Evolutionary conservation across 2,329 filamentous ascomycete genomes (phyloP).

Genomic region (Didymella glomerata): DNA sequence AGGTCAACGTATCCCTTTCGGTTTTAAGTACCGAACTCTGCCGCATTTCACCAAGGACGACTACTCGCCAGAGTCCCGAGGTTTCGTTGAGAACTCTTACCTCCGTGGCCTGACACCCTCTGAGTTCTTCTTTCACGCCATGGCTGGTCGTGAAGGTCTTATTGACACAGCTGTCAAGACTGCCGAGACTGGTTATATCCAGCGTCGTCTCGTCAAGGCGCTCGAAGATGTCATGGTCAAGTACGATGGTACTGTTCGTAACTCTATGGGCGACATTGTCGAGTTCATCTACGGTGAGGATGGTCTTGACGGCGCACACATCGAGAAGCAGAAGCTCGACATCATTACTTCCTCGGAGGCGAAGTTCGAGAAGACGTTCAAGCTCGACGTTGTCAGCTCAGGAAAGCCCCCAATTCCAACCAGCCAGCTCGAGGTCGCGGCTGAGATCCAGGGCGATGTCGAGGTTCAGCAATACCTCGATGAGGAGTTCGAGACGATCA

Average conservation of each 20-base stretch:
- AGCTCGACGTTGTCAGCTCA: conserved; percentile 86
- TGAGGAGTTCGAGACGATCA: conserved; percentile 82
- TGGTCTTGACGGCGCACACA: conserved; percentile 89
- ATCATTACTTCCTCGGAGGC: conserved; percentile 81
- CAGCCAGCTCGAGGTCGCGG: conserved; percentile 83
- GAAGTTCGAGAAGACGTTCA: conserved; percentile 82
- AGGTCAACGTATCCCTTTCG: conserved; percentile 98
- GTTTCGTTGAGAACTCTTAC: conserved; percentile 99
- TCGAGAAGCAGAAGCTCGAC: conserved; percentile 92
- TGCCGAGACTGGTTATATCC: conserved; percentile 98
- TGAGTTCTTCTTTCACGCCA: conserved; percentile 99
- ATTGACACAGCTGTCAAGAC: conserved; percentile 99
- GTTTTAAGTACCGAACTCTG: conserved; percentile 96
- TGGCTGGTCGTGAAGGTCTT: conserved; percentile 99
- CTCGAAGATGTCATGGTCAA: conserved; percentile 97
- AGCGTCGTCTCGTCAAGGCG: conserved; percentile 96
- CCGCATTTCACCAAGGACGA: conserved; percentile 99
- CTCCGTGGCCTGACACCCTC: conserved; percentile 92
- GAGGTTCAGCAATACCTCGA: conserved; percentile 87
- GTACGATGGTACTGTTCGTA: conserved; percentile 96
- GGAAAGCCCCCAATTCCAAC: conserved; percentile 67
- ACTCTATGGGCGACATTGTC: conserved; percentile 94
- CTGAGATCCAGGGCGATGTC: conserved; percentile 86
- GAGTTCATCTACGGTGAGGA: conserved; percentile 99
- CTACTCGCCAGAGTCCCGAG: conserved; percentile 94